Percentiles rank a stretch among this genome's conserved stretches.
Evolutionary conservation across 1,284 basidiomycete species (phyloP).

Genomic region (Vanrija sp.): DNA sequence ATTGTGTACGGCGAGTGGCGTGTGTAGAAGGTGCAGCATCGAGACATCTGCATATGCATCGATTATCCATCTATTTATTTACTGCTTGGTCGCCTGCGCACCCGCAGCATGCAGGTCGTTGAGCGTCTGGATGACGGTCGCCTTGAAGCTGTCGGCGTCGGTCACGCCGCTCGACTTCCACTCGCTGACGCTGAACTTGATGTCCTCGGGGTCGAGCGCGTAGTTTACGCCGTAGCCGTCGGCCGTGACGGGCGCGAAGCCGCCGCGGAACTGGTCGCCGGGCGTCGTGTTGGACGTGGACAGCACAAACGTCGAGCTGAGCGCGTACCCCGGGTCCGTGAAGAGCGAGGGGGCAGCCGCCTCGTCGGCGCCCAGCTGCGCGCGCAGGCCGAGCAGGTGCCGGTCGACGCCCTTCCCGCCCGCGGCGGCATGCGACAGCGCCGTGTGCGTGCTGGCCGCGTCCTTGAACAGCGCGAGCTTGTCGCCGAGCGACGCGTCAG

Average conservation of each 20-base stretch:
- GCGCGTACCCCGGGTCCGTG: constrained; percentile 8
- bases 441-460: constrained; percentile 5
- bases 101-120: constrained; percentile 5
- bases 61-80: background rate
- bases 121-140: constrained; percentile 5
- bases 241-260: constrained; percentile 8
- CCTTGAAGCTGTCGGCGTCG: constrained; percentile 5
- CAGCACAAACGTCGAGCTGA: constrained; percentile 6
- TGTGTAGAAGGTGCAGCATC: background rate
- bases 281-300: constrained; percentile 14
- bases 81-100: constrained; percentile 1
- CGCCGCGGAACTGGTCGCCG: constrained; percentile 14
- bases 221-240: constrained; percentile 14
- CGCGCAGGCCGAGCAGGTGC: constrained; percentile 14
- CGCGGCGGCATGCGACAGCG: constrained; percentile 4
- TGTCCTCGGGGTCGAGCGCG: constrained; percentile 11
- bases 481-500: background rate
- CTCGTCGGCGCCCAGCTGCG: constrained; percentile 8
- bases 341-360: constrained; percentile 1
- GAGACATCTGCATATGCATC: too few relatives aligned
- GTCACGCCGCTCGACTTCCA: constrained; percentile 3
- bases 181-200: constrained; percentile 10
- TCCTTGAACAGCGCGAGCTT: constrained; percentile 10
- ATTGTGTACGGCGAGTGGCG: constrained; percentile 54
- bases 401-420: constrained; percentile 13